phyloP scores from a whole-genome alignment of 306 rosid species.

The Phaseolus lunatus region DNA sequence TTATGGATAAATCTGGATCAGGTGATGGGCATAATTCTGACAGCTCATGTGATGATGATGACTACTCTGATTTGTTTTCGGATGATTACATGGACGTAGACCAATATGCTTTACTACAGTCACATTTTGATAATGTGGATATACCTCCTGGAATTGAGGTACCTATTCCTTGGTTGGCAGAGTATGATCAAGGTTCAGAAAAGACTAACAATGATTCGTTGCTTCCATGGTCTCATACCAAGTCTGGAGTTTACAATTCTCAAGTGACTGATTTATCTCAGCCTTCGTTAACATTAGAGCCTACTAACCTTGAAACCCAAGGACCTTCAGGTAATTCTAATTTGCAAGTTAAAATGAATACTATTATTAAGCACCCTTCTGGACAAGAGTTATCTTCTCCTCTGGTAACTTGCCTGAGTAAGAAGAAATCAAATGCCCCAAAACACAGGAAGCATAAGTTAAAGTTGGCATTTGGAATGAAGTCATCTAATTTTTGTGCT shows the following conservation, averaged over 20 bases:
- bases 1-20: slow-evolving; percentile 51
- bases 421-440: slow-evolving; percentile 48
- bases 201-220: slow-evolving; percentile 52
- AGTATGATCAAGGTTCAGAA: slow-evolving; percentile 42
- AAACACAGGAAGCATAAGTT: slow-evolving; percentile 47
- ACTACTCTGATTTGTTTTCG: slow-evolving; percentile 42
- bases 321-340: slow-evolving; percentile 46
- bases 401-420: slow-evolving; percentile 42
- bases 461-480: slow-evolving; percentile 52
- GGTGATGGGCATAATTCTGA: slow-evolving; percentile 48
- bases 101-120: slow-evolving; percentile 61
- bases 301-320: slow-evolving; percentile 40
- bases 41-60: slow-evolving; percentile 57
- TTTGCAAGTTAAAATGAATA: slow-evolving; percentile 6
- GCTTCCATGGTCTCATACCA: slow-evolving; percentile 37
- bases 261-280: slow-evolving; percentile 36
- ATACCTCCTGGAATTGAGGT: slow-evolving; percentile 87
- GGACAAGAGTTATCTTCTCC: slow-evolving; percentile 40
- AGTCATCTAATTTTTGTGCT: slow-evolving; percentile 52
- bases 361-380: slow-evolving; percentile 38
- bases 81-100: slow-evolving; percentile 71
- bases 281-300: slow-evolving; percentile 43
- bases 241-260: slow-evolving; percentile 40
- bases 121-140: slow-evolving; percentile 68
- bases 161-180: slow-evolving; percentile 71